Percentiles rank a stretch among this genome's conserved stretches.
These are phyloP conservation scores for Eutrema japonicum DNA, from an alignment of 345 rosid genomes.

Conservation along the genomic window DNA sequence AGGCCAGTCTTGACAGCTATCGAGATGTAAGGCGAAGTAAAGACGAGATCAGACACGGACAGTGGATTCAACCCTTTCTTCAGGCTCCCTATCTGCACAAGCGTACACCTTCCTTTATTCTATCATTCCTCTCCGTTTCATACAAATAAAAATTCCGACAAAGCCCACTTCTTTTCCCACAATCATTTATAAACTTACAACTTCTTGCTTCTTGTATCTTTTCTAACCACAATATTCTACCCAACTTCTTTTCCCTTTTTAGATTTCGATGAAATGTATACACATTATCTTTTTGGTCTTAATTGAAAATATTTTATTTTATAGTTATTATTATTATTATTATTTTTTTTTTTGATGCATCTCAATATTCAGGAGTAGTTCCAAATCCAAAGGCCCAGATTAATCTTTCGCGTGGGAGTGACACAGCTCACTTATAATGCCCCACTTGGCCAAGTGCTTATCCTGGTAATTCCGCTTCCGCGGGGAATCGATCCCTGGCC, in stretches of 20 bases:
- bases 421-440: too few relatives aligned
- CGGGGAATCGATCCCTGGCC: too few relatives aligned
- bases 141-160: background rate
- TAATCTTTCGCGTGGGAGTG: too few relatives aligned
- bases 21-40: slow-evolving; percentile 65
- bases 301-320: background rate
- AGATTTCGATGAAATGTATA: background rate
- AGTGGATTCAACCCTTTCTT: slow-evolving; percentile 88
- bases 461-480: too few relatives aligned
- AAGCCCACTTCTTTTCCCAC: slow-evolving; percentile 21
- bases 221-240: slow-evolving; percentile 34
- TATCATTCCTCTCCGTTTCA: slow-evolving; percentile 11
- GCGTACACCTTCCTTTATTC: slow-evolving; percentile 23
- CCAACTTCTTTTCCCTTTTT: background rate
- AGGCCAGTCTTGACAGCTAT: slow-evolving; percentile 77
- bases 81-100: slow-evolving; percentile 73
- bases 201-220: slow-evolving; percentile 36
- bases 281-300: background rate
- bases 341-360: too few relatives aligned
- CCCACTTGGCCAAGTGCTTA: too few relatives aligned
- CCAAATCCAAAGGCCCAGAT: too few relatives aligned
- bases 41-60: slow-evolving; percentile 64
- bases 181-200: slow-evolving; percentile 2
- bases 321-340: background rate
- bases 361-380: too few relatives aligned